Evolutionary conservation across 2,329 filamentous ascomycete genomes (phyloP).

Genomic region (Diatrype stigma): DNA sequence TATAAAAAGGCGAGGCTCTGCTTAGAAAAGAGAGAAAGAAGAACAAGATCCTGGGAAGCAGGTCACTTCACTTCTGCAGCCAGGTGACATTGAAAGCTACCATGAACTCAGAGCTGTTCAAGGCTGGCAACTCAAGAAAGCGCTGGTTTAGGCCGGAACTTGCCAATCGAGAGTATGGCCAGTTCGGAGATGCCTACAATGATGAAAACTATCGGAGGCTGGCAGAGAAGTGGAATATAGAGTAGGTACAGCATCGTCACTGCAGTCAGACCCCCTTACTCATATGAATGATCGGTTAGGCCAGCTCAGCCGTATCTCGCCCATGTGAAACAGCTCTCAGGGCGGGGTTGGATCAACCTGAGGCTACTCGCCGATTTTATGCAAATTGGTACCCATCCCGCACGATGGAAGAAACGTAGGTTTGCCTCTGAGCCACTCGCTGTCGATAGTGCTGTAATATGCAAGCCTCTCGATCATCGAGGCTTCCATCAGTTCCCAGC

Average conservation of each 20-base stretch:
- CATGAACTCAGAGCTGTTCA: no score
- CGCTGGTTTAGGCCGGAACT: not conserved
- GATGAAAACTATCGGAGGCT: not conserved
- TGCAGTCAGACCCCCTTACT: not conserved
- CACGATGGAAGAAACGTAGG: constrained; percentile 9
- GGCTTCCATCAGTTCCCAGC: not conserved
- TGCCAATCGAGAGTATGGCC: not conserved
- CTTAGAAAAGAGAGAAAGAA: no score
- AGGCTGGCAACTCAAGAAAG: not conserved
- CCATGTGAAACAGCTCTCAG: constrained; percentile 5
- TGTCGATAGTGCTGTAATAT: not conserved
- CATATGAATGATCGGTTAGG: not conserved
- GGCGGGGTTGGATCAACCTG: constrained; percentile 11
- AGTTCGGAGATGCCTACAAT: not conserved
- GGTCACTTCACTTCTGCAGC: no score
- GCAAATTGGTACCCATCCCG: constrained; percentile 15
- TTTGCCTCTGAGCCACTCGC: not conserved
- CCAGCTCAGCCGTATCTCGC: not conserved
- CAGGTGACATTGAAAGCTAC: no score
- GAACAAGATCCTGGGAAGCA: no score
- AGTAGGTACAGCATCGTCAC: not conserved
- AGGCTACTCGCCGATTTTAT: constrained; percentile 15
- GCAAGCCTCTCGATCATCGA: not conserved
- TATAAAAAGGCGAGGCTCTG: no score
- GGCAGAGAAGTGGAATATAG: not conserved